Conservation (phyloP, 768 basidiomycete species). For the Psilocybe tampanensis region DNA sequence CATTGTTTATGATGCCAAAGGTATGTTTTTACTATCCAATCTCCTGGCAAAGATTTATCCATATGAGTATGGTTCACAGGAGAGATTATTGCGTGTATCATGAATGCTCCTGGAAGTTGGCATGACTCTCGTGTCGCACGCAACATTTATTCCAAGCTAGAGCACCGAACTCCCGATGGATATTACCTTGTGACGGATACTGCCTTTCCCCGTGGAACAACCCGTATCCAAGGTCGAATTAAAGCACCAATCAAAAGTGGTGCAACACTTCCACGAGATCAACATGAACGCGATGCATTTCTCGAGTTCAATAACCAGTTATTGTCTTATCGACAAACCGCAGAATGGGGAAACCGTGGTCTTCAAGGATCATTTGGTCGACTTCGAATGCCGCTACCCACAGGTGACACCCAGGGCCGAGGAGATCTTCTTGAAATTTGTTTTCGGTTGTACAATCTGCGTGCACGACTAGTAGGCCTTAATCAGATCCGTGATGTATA, state of each 20-base stretch:
- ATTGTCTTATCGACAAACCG: slow-evolving; percentile 47
- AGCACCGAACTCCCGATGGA: slow-evolving; percentile 37
- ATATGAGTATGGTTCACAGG: too few relatives aligned
- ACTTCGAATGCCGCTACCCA: slow-evolving; percentile 30
- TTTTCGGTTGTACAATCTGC: slow-evolving; percentile 38
- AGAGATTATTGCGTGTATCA: too few relatives aligned
- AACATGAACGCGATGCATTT: too few relatives aligned
- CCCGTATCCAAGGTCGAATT: slow-evolving; percentile 34
- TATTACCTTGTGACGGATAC: slow-evolving; percentile 48
- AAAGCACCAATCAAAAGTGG: slow-evolving; percentile 39
- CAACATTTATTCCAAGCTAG: slow-evolving; percentile 35
- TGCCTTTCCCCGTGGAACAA: slow-evolving; percentile 43
- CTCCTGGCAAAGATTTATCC: too few relatives aligned
- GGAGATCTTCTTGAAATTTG: slow-evolving; percentile 15
- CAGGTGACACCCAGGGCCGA: too few relatives aligned
- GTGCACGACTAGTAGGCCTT: slow-evolving; percentile 32
- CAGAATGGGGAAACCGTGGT: slow-evolving; percentile 52
- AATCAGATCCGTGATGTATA: slow-evolving; percentile 48
- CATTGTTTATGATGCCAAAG: slow-evolving; percentile 33
- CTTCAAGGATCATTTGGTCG: slow-evolving; percentile 50
- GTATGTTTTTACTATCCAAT: too few relatives aligned
- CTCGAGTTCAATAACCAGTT: slow-evolving; percentile 43
- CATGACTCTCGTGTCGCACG: slow-evolving; percentile 46
- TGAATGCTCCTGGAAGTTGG: slow-evolving; percentile 52
- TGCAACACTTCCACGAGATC: slow-evolving; percentile 24